Conservation (phyloP, 768 basidiomycete genomes). For the Kwoniella botswanensis region DNA sequence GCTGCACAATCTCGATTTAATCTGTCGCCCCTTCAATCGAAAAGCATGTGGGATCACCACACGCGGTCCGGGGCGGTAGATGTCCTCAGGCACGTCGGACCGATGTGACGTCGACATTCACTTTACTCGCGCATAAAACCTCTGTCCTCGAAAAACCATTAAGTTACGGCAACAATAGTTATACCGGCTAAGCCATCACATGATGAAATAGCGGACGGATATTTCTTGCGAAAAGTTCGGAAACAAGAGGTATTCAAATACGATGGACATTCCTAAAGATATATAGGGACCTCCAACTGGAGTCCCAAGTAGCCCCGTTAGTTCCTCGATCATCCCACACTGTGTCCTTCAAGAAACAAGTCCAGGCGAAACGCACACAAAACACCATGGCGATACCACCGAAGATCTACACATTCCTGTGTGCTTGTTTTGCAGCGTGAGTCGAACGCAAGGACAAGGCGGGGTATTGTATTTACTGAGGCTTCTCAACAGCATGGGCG, state of each 20-base stretch:
- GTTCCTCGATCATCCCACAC: background rate
- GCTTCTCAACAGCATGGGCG: conserved; percentile 29
- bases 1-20: background rate
- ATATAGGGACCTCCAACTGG: conserved; percentile 4
- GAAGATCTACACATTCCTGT: conserved; percentile 48
- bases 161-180: background rate
- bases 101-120: background rate
- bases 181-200: background rate
- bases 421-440: conserved; percentile 51
- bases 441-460: background rate
- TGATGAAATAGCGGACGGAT: background rate
- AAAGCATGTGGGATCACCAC: background rate
- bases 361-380: background rate
- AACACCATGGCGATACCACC: conserved; percentile 31
- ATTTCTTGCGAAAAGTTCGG: background rate
- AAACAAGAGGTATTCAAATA: background rate
- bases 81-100: background rate
- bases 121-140: background rate
- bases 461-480: background rate
- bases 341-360: background rate
- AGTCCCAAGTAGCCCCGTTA: background rate
- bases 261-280: background rate
- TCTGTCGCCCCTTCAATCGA: background rate
- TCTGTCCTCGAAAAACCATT: background rate
- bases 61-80: background rate